These are phyloP conservation scores for Turritis glabra DNA, from an alignment of 345 rosid genomes.

Conservation along the genomic window DNA sequence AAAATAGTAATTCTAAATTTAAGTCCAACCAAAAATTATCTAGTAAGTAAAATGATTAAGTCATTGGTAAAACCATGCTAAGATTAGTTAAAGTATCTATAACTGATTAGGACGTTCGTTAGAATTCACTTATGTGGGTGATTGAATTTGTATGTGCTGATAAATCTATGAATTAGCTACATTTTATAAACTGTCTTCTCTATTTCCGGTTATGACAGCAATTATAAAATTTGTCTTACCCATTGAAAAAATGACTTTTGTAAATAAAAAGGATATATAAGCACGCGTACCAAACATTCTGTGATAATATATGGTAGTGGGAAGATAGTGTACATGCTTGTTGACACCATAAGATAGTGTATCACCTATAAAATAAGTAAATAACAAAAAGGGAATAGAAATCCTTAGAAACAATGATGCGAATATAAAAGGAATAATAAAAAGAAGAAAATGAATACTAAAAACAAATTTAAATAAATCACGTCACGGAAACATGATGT, in stretches of 20 bases:
- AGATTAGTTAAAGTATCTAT: no score
- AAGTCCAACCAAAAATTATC: no score
- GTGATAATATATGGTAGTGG: conserved; percentile 23
- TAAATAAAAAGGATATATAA: background rate
- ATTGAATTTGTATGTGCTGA: background rate
- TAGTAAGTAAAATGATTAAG: no score
- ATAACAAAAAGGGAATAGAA: background rate
- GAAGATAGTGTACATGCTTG: conserved; percentile 27
- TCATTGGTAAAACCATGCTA: background rate
- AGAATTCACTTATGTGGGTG: background rate
- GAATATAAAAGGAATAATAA: conserved; percentile 4
- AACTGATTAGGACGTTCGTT: background rate
- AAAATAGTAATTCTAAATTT: no score
- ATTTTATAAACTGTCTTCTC: background rate
- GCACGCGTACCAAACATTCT: conserved; percentile 33
- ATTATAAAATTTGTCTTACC: background rate
- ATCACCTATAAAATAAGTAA: conserved; percentile 13
- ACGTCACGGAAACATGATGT: conserved; percentile 21
- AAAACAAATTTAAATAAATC: background rate
- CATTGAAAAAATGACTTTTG: background rate
- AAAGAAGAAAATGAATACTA: background rate
- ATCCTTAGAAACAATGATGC: background rate
- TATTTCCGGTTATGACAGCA: background rate
- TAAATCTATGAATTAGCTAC: background rate
- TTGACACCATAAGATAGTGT: conserved; percentile 15